Base-by-base conservation (phyloP, 2,329 filamentous ascomycete genomes). In the Fusarium oxysporum region DNA sequence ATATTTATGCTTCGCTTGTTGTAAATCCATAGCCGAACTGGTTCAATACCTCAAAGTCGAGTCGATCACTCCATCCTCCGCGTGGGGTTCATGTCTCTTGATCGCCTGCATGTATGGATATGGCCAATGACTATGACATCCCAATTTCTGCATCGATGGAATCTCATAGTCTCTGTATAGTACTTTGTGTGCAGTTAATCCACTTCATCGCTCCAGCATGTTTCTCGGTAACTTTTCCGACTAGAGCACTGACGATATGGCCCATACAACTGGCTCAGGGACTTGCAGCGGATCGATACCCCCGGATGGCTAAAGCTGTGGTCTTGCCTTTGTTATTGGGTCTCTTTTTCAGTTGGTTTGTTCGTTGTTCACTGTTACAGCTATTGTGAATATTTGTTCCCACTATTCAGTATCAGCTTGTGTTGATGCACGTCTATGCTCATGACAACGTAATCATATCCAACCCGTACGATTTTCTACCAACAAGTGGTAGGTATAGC, bases 171-270 rank as follows among this genome's bases (percentile, higher is more conserved):
- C 16, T 59, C 53, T 59, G 28, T 23, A 35, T 38, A 32, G 14
- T n/a, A 62, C 16, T 25, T 25, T 23, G 16, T 16, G 28, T 43
- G 35, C 41, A 48, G 13, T 48, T 11, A 50, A 30, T 28, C 64
- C 64, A 54, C 47, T 62, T 55, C 33, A 44, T 21, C 23, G 32
- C 41, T 55, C 41, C 37, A 62, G 35, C 43, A 30, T 63, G 48
- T 55, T 48, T 62, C 63, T 68, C 58, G 66, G 65, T 17, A 70
- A 30, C 25, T 35, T 19, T 54, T 56, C 65, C 50, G 57, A 35
- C 58, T 65, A 47, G 65, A 53, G n/a, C 30, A 43, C 65, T 62
- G 48, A 47, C 23, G 44, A 69, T 51, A 65, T 44, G 40, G 57
- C 44, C 35, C 17, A 37, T 53, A 43, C 37, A 63, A 32, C 41